Base-by-base conservation (phyloP, 495 filamentous ascomycete species). In the Trichoderma erinaceum region DNA sequence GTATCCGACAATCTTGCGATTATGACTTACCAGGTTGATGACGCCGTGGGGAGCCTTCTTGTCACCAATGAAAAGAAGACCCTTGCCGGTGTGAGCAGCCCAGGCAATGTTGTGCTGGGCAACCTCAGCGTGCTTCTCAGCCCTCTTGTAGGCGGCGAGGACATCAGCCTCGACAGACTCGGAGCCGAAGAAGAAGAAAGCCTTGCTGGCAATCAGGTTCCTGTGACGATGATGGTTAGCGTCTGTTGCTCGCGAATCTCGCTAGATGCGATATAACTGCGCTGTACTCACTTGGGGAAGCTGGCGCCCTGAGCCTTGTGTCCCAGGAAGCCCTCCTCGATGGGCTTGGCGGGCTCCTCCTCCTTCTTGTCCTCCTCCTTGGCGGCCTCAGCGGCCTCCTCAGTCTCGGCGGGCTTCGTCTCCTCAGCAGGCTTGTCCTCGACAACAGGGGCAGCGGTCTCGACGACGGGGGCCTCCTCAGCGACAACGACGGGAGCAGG, bases 61-160 rank as follows among this genome's bases (percentile, higher is more conserved):
- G 77, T 93, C 87, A 67, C 88, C 86, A 72, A 91, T 92, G 84
- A 95, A 96, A 43, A 97, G 81, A 8, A 99, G 89, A 78, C 95
- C 95, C 85, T 96, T 97, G 74, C 95, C 93, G 68, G 95, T 98
- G 81, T 96, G 87, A 69, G 84, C 88, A 67, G 93, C 92, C 90
- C 96, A 96, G 52, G 95, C 89, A 72, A 87, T 89, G 71, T 87
- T 90, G 65, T 90, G 86, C 80, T 94, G 88, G 70, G 90, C 90
- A 69, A 89, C 79, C 16, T 90, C 88, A 48, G 81, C 77, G 61
- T 89, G 80, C 89, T 97, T 96, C 85, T 96, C 95, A 72, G 88
- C 88, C 79, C 89, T 88, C 74, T 96, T 85, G 82, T 91, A 98
- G 70, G 78, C 78, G 69, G 81, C 74, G 46, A 96, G 83, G 74